phyloP scores from a whole-genome alignment of 2,329 filamentous ascomycete species.

The Alternaria sp. region DNA sequence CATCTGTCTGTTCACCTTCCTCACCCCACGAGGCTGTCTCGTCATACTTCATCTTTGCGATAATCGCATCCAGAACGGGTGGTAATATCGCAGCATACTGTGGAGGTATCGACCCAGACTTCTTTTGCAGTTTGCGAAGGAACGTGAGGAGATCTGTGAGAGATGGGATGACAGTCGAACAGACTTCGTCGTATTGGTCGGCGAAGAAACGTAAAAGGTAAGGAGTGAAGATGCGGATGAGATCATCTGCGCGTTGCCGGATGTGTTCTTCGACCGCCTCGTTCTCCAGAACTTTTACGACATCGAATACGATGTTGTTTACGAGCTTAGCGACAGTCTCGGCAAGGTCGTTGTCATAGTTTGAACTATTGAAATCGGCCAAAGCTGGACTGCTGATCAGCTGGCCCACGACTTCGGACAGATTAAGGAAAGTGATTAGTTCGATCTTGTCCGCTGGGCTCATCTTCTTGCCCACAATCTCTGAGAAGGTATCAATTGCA shows the following conservation, averaged over 20 bases:
- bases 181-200: slow-evolving; percentile 98
- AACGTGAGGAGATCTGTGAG: slow-evolving; percentile 92
- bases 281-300: slow-evolving; percentile 85
- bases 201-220: slow-evolving; percentile 93
- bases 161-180: slow-evolving; percentile 91
- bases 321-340: slow-evolving; percentile 95
- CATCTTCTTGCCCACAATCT: slow-evolving; percentile 99
- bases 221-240: slow-evolving; percentile 84
- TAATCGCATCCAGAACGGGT: slow-evolving; percentile 88
- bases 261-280: slow-evolving; percentile 68
- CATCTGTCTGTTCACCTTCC: slow-evolving; percentile 93
- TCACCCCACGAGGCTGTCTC: slow-evolving; percentile 93
- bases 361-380: slow-evolving; percentile 77
- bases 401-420: slow-evolving; percentile 84
- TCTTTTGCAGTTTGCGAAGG: slow-evolving; percentile 78
- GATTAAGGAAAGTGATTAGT: slow-evolving; percentile 88
- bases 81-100: slow-evolving; percentile 84
- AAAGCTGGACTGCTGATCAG: slow-evolving; percentile 84
- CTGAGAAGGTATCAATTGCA: slow-evolving; percentile 92
- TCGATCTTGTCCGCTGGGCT: slow-evolving; percentile 90
- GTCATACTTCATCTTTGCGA: slow-evolving; percentile 96
- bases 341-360: slow-evolving; percentile 94
- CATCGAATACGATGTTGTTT: slow-evolving; percentile 86
- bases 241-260: slow-evolving; percentile 77
- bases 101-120: slow-evolving; percentile 69